A percentile compares a stretch with the other conserved stretches of the same genome.
Evolutionary conservation across 2,329 filamentous ascomycete species (phyloP).

Genomic region (Pleomassaria siparia): DNA sequence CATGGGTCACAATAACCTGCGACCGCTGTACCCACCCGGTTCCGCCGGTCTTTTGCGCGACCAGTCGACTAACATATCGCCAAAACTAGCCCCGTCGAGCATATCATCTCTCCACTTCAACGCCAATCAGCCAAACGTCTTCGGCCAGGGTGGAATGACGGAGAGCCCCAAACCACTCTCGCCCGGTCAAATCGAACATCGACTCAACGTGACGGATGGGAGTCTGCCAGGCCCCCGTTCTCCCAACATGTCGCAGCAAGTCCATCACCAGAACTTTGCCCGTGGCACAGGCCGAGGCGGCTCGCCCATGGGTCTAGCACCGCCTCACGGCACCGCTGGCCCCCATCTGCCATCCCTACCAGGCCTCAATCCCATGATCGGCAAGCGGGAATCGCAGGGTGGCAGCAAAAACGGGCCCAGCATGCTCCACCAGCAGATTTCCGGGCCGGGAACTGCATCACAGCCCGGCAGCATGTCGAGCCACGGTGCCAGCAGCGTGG

Average conservation of each 20-base stretch:
- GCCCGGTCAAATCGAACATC: constrained; percentile 58
- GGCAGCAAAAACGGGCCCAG: constrained; percentile 38
- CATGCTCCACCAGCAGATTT: constrained; percentile 45
- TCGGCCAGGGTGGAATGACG: constrained; percentile 71
- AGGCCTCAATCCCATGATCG: constrained; percentile 42
- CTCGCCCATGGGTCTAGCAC: constrained; percentile 50
- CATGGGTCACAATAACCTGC: constrained; percentile 31
- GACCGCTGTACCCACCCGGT: constrained; percentile 40
- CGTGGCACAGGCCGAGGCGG: constrained; percentile 61
- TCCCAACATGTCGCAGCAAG: constrained; percentile 65
- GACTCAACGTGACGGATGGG: constrained; percentile 55
- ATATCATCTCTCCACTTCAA: constrained; percentile 40
- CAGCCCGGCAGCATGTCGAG: constrained; percentile 55
- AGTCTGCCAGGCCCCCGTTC: constrained; percentile 60
- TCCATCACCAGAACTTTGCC: constrained; percentile 65
- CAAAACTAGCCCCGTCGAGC: constrained; percentile 40
- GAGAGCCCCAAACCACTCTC: constrained; percentile 86
- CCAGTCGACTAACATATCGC: constrained; percentile 43
- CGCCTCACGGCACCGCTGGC: constrained; percentile 45
- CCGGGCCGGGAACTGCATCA: constrained; percentile 43
- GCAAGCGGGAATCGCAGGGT: constrained; percentile 33
- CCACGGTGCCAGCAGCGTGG: constrained; percentile 59
- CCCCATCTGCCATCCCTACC: constrained; percentile 48
- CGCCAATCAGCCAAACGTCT: constrained; percentile 57
- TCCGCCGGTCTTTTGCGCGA: constrained; percentile 34